A percentile compares a stretch with the other conserved stretches of the same genome.
These are phyloP conservation scores for Picochlorum sp. DNA, from an alignment of 139 green algal genomes.

Conservation along the genomic window DNA sequence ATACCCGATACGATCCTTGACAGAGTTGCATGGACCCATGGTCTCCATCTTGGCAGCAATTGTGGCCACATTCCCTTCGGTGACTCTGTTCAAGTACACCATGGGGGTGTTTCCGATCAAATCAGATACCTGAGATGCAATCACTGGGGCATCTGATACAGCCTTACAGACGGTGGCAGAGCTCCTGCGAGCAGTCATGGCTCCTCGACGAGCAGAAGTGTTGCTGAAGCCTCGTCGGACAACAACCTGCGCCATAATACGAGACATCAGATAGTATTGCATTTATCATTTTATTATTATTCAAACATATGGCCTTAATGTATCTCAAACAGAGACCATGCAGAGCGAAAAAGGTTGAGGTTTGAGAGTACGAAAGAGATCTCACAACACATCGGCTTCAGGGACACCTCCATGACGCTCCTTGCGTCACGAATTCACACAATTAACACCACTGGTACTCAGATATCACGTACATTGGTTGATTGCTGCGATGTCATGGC, in stretches of 20 bases:
- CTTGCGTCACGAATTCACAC: too few relatives aligned
- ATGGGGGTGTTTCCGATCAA: slow-evolving; percentile 91
- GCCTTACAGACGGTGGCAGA: too few relatives aligned
- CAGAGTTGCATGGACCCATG: slow-evolving; percentile 62
- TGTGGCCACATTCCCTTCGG: slow-evolving; percentile 28
- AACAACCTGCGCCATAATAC: not conserved
- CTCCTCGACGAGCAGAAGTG: too few relatives aligned
- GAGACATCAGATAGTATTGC: too few relatives aligned
- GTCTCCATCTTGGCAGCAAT: slow-evolving; percentile 82
- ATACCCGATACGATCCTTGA: slow-evolving; percentile 47
- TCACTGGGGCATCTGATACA: slow-evolving; percentile 27
- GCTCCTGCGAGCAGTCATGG: too few relatives aligned
- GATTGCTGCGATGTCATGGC: not conserved
- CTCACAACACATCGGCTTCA: too few relatives aligned
- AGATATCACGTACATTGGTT: not conserved
- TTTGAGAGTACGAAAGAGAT: too few relatives aligned
- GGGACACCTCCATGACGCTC: too few relatives aligned
- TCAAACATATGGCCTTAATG: too few relatives aligned
- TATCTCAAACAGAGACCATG: too few relatives aligned
- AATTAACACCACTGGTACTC: not conserved
- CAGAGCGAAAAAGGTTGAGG: too few relatives aligned
- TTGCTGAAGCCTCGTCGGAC: not conserved
- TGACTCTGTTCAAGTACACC: slow-evolving; percentile 67
- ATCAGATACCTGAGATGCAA: slow-evolving; percentile 63
- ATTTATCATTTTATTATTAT: too few relatives aligned